Evolutionary conservation across 2,329 filamentous ascomycete species (phyloP), one percentile per base, ranked within the genome.

Genomic region (Fusarium robinianum): DNA sequence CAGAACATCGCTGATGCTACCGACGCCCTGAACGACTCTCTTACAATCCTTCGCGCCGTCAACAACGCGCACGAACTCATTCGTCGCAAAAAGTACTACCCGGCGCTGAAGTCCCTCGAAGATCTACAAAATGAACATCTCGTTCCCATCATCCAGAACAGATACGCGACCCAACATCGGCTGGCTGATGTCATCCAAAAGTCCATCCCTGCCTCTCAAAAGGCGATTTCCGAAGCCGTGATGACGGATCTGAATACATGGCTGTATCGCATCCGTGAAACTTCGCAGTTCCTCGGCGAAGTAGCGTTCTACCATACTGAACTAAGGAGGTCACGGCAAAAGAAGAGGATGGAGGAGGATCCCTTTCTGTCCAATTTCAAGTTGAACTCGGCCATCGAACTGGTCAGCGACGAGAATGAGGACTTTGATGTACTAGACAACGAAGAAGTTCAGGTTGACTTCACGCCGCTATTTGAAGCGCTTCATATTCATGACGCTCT

Each of bases 191-290:
- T 96, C 73, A 97, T 99, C 54, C 92, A 96, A 67, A 90, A 90
- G 58, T 97, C 92, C 1, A 92, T 97, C 21, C 94, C 94, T 2
- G 84, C 88, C 4, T 96, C 90, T 1, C 90, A 96, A 62, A 90
- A 89, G 62, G 84, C 89, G 36, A 96, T 99, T 43, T 92, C 92
- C 4, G 92, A 97, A 69, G 90, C 91, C 10, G 94, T 99, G 56
- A 97, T 97, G 90, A 87, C 83, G 3, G 94, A 99, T 68, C 72
- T 99, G 41, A 97, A 97, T 64, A 96, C 90, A 1, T 99, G 94
- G 94, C 76, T 99, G 8, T 99, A 87, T 63, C 85, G 89, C 15
- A 95, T 99, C 52, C 84, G 94, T 60, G 94, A 99, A 68, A 95
- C 90, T 12, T 96, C 94, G 2, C 92, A 96, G 58, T 96, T 96